Percentiles rank a stretch among this genome's conserved stretches.
phyloP scores from a whole-genome alignment of 2,329 filamentous ascomycete species.

The Leptographium wingfieldii region DNA sequence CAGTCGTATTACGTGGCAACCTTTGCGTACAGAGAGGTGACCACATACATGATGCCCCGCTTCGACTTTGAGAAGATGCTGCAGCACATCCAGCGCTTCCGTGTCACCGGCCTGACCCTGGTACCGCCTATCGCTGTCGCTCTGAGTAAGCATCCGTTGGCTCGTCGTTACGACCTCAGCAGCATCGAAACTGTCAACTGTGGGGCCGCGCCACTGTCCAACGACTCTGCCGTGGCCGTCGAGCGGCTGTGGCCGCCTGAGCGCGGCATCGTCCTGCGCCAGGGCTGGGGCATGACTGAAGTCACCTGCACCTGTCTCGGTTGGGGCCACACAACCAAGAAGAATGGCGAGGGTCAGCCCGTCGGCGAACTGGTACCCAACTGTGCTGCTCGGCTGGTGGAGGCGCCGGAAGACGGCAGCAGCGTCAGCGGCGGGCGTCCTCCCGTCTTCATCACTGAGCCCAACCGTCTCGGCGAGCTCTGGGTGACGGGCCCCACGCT shows the following conservation, averaged over 20 bases:
- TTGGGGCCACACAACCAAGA: constrained; percentile 40
- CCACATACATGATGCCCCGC: constrained; percentile 65
- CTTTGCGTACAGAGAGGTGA: constrained; percentile 40
- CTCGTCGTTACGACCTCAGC: constrained; percentile 54
- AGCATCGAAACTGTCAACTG: constrained; percentile 45
- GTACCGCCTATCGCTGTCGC: constrained; percentile 67
- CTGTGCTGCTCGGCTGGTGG: constrained; percentile 54
- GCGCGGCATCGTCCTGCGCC: constrained; percentile 28
- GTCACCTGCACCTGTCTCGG: constrained; percentile 56
- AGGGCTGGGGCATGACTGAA: constrained; percentile 87
- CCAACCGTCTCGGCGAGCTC: constrained; percentile 52
- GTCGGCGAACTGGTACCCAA: constrained; percentile 63
- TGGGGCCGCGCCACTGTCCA: constrained; percentile 57
- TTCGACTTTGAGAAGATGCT: constrained; percentile 69
- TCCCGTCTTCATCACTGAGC: constrained; percentile 27
- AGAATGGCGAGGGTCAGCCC: constrained; percentile 20
- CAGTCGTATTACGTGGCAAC: constrained; percentile 59
- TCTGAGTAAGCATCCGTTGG: constrained; percentile 58
- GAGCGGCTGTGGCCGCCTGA: constrained; percentile 38
- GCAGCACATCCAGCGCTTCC: constrained; percentile 51
- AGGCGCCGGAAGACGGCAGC: constrained; percentile 28
- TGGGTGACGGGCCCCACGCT: constrained; percentile 62
- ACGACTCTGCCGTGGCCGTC: constrained; percentile 44
- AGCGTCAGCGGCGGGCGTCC: not conserved
- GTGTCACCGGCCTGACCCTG: constrained; percentile 51